Base-by-base conservation (phyloP, 805 yeast species). In the Diddensiella transvaalensis region DNA sequence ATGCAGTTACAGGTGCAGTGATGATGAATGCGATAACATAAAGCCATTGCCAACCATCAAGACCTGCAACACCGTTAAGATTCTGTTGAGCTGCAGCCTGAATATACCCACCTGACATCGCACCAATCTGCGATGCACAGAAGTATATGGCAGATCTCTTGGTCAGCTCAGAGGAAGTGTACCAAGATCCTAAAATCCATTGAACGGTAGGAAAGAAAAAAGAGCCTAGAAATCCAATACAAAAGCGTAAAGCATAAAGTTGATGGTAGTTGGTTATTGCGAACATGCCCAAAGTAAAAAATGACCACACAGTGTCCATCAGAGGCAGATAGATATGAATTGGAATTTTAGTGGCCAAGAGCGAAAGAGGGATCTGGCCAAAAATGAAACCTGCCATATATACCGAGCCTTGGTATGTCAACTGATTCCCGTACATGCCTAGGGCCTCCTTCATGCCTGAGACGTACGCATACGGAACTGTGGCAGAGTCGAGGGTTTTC, bases 401-500 rank as follows among this genome's bases (percentile, higher is more conserved):
- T 45, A 76, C 72, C 0, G 83, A 77, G 49, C 74, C 74, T 48
- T 78, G 68, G 35, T 75, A 54, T 55, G 78, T 77, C 51, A 78
- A 69, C 57, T 82, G 84, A 59, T 82, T 78, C 15, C 85, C 85
- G 46, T 70, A 55, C 74, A 83, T 75, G 3, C 70, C 67, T 35
- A 83, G 65, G 42, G 72, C 82, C 55, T 76, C 79, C 53, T 75
- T 65, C 78, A 83, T 72, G 22, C 85, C 84, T 11, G 83, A 75
- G 32, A 81, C 80, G 59, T 81, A 84, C 1, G 88, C 88, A 59
- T 82, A 29, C 10, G 44, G 40, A 4, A 44, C 42, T 22, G 40
- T 85, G 24, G 89, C 79, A 52, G 86, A 83, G 63, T 87, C 87
- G 48, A 86, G 90, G 63, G 93, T 73, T 63, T 87, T 93, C 58